Evolutionary conservation across 257 asterid species (phyloP).

Genomic region (Lantana camara): DNA sequence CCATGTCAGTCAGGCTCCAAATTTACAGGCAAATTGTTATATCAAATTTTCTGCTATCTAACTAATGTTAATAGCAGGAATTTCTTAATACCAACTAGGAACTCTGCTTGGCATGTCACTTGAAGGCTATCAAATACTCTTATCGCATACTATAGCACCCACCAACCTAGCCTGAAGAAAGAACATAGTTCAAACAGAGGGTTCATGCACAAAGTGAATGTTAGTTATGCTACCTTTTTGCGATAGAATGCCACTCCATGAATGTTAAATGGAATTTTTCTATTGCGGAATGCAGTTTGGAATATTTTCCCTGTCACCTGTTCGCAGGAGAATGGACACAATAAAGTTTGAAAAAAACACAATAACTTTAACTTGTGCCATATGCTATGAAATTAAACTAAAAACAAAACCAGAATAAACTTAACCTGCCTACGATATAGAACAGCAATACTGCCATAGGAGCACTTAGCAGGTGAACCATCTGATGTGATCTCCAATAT

Average conservation of each 20-base stretch:
- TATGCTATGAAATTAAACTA: constrained; percentile 21
- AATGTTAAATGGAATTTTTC: constrained; percentile 87
- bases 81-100: too few species aligned
- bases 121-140: not conserved
- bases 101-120: too few species aligned
- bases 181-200: not conserved
- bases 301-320: constrained; percentile 91
- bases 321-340: constrained; percentile 31
- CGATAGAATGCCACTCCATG: constrained; percentile 99
- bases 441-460: constrained; percentile 72
- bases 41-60: too few species aligned
- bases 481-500: constrained; percentile 76
- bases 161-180: not conserved
- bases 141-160: not conserved
- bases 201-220: constrained; percentile 14
- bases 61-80: not conserved
- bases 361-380: constrained; percentile 11
- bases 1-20: not conserved
- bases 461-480: constrained; percentile 60
- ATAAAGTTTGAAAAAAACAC: constrained; percentile 2
- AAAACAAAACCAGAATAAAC: constrained; percentile 30
- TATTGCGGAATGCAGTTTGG: constrained; percentile 81
- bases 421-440: constrained; percentile 98
- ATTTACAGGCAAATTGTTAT: not conserved
- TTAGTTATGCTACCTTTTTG: constrained; percentile 84